Evolutionary conservation across 768 basidiomycete species (phyloP), one percentile per base, ranked within the genome.

Genomic region (Suillus discolor): DNA sequence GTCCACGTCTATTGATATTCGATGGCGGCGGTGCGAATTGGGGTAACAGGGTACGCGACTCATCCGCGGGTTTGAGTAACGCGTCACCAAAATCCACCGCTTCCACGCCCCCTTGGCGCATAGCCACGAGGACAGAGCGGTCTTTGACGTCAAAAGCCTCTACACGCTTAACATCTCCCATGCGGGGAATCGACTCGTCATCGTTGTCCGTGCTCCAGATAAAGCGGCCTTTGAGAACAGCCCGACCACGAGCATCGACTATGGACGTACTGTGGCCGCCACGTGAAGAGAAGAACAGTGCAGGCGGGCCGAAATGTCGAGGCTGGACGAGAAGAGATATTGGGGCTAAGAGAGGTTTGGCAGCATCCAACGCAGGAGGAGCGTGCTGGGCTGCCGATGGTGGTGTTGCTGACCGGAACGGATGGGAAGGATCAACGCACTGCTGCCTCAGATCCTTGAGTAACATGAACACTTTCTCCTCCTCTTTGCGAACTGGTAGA

Each of bases 211-310:
- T 73, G 65, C 89, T 94, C 93, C 93, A 95, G 65, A 91, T 20
- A 68, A 95, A 89, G 61, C 89, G 86, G 42, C 89, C 89, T 69
- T 94, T 91, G 13, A 95, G 83, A 12, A 95, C 93, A 15, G 93
- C 92, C 62, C 92, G 80, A 49, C 93, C 93, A 23, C 92, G 86
- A n/a, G 89, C 86, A 72, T 95, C 93, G 20, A 95, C 93, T 62
- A 95, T 92, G 6, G 91, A 83, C 0, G 93, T 95, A 71, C 93
- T 95, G 71, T 94, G 92, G 1, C 93, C 93, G 25, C 93, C 93
- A n/a, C 93, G 88, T 12, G 92, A 91, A 12, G 93, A 93, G 75
- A 85, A 95, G 78, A 95, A 95, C 20, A 95, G 76, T 1, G 93
- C 91, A 6, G 93, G 93, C 28, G 93, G 93, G 0, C 93, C 93